Evolutionary conservation across 2,329 filamentous ascomycete species (phyloP).

Genomic region (Pseudogymnoascus sp.): DNA sequence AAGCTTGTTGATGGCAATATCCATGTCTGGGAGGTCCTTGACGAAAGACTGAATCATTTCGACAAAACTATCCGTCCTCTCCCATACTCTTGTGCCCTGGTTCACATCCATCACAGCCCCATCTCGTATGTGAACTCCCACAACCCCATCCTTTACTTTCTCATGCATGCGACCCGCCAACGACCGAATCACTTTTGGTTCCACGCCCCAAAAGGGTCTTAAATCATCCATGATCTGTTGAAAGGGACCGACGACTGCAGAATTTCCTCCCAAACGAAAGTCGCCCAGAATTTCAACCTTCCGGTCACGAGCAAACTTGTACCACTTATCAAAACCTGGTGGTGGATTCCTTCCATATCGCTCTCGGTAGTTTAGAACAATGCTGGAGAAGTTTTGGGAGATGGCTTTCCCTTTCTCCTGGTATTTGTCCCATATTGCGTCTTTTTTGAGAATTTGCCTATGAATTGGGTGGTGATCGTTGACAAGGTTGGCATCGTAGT

Average conservation of each 20-base stretch:
- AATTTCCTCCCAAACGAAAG: slow-evolving; percentile 30
- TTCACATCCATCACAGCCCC: slow-evolving; percentile 29
- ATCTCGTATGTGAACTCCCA: slow-evolving; percentile 27
- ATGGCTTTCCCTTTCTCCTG: slow-evolving; percentile 22
- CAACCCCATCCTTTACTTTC: slow-evolving; percentile 20
- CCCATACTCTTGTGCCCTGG: slow-evolving; percentile 30
- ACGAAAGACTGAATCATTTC: slow-evolving; percentile 37
- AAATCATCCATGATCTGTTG: slow-evolving; percentile 58
- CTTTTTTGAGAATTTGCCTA: not conserved
- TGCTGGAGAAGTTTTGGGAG: slow-evolving; percentile 42
- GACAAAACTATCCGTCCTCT: slow-evolving; percentile 33
- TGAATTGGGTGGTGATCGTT: slow-evolving; percentile 28
- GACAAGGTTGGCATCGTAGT: slow-evolving; percentile 22
- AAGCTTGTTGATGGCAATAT: slow-evolving; percentile 59
- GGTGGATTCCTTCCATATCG: slow-evolving; percentile 54
- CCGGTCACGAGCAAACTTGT: slow-evolving; percentile 43
- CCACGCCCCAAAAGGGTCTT: slow-evolving; percentile 49
- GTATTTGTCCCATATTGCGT: slow-evolving; percentile 25
- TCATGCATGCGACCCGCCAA: slow-evolving; percentile 37
- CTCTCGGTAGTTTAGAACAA: slow-evolving; percentile 48
- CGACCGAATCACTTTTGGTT: slow-evolving; percentile 29
- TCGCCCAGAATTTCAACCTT: slow-evolving; percentile 54
- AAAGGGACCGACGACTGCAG: slow-evolving; percentile 11
- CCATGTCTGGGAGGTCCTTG: slow-evolving; percentile 52
- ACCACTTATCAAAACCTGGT: slow-evolving; percentile 57